Base-by-base conservation (phyloP, 1,284 basidiomycete genomes). In the Leccinum griseonigrum region DNA sequence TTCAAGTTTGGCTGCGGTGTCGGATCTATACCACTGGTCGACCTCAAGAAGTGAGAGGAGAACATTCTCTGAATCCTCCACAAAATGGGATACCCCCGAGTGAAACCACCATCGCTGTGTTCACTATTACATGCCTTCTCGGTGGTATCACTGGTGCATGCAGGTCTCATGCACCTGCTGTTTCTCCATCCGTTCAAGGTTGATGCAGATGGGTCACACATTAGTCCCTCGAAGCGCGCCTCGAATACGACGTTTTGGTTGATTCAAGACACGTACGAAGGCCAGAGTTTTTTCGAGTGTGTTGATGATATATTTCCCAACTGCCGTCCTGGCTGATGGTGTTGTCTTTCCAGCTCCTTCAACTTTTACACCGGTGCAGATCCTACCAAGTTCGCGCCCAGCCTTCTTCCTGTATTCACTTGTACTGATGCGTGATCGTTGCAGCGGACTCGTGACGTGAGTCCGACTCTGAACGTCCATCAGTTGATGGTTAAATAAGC, bases 401-500 rank as follows among this genome's bases (percentile, higher is more conserved):
- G 31, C 54, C 18, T 54, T 38, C 40, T 63, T 56, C 50, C 50
- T 54, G 52, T 26, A 53, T 32, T 55, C 54, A 38, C 46, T 57
- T n/a, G 63, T 14, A 59, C 67, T 64, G 63, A 69, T 56, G 52
- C 56, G 57, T 16, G 43, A 61, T 58, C n/a, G 31, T 59, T 67
- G 56, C 62, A 86, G 88, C 71, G 87, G 87, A 56, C 77, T 77
- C 59, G 87, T 89, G 54, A 80, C 79, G 88, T 89, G 74, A 67
- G 83, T 76, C 29, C 22, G 28, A 36, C 10, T 46, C 26, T 13
- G 13, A 29, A 9, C 43, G 9, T 36, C 34, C 34, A 57, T 52
- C 10, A 26, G 54, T 60, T 22, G 48, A 51, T 48, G 46, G 46
- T 7, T 58, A 57, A 60, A 29, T 52, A 57, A 58, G 13, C 31